Evolutionary conservation across 2,329 filamentous ascomycete genomes (phyloP).

Genomic region (Botrytis aclada): DNA sequence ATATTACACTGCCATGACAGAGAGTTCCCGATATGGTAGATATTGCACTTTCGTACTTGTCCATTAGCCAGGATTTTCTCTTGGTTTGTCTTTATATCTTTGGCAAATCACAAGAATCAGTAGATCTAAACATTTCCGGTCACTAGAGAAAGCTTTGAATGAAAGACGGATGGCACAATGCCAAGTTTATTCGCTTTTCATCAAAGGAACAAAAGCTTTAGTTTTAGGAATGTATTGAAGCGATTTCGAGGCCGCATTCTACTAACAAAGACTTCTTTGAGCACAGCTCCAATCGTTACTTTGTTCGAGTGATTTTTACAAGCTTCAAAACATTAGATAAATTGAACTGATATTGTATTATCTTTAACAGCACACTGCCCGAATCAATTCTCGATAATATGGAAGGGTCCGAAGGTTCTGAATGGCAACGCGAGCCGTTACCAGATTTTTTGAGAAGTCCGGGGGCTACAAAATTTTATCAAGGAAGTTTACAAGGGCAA

Average conservation of each 20-base stretch:
- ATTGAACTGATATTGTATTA: background rate
- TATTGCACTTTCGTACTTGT: background rate
- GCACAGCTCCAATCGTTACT: background rate
- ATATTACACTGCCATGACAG: background rate
- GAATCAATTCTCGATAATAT: background rate
- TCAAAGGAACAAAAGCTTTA: constrained; percentile 3
- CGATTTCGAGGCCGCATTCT: constrained; percentile 1
- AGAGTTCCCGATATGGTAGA: background rate
- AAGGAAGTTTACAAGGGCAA: background rate
- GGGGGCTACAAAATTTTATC: background rate
- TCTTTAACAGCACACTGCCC: background rate
- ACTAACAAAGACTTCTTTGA: constrained; percentile 13
- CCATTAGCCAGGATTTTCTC: background rate
- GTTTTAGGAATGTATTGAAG: constrained; percentile 3
- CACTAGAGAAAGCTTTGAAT: background rate
- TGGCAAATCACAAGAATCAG: background rate
- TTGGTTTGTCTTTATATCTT: background rate
- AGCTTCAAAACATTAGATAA: background rate
- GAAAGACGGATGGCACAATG: background rate
- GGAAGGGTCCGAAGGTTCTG: background rate
- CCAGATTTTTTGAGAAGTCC: background rate
- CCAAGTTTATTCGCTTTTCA: background rate
- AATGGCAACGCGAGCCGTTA: background rate
- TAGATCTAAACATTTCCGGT: background rate
- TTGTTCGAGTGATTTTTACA: background rate